Percentiles rank a stretch among this genome's conserved stretches.
Evolutionary conservation across 352 stramenopile genomes (phyloP).

Genomic region (Pythium oligandrum): DNA sequence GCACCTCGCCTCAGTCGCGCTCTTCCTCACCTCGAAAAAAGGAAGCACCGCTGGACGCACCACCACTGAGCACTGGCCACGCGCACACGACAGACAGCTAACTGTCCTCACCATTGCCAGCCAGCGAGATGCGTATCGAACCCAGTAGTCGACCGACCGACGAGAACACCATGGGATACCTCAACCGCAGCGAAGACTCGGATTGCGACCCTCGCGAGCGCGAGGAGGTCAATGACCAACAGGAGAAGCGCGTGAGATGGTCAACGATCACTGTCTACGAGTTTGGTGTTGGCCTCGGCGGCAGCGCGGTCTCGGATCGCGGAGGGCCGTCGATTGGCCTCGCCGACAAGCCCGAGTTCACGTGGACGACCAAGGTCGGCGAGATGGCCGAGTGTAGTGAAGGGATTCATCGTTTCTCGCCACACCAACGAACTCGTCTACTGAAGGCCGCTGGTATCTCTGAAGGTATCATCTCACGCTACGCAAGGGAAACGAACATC

Average conservation of each 20-base stretch:
- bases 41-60: no score
- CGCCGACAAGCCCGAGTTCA: constrained; percentile 36
- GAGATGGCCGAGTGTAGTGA: constrained; percentile 46
- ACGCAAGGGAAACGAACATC: constrained; percentile 39
- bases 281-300: constrained; percentile 37
- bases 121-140: no score
- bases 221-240: no score
- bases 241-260: constrained; percentile 32
- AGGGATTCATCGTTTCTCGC: constrained; percentile 39
- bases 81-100: no score
- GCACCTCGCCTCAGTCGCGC: no score
- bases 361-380: constrained; percentile 41
- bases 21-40: no score
- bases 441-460: constrained; percentile 29
- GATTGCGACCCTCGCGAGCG: no score
- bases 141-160: no score
- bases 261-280: constrained; percentile 46
- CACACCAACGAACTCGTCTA: constrained; percentile 26
- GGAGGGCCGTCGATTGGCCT: constrained; percentile 39
- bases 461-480: constrained; percentile 40
- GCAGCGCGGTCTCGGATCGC: constrained; percentile 32
- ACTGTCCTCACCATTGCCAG: no score
- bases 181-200: no score
- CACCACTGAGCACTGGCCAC: no score
- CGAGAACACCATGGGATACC: no score